Conservation (phyloP, 805 yeast species). For the Ogataea nakhonphanomensis region DNA sequence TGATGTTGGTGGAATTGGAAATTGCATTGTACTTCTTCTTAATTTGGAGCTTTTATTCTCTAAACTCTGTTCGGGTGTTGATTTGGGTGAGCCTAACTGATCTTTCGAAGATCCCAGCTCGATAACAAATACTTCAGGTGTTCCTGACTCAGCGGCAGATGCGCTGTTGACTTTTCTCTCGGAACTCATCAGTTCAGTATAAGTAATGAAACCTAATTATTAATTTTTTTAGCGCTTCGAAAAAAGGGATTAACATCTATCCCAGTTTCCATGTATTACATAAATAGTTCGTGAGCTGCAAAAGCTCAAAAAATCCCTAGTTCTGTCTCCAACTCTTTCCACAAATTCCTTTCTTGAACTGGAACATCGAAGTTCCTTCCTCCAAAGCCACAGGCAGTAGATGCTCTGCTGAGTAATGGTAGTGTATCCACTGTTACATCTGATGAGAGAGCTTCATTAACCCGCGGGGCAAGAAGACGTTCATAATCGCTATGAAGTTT, state of each 20-base stretch:
- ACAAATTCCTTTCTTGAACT: too few species aligned
- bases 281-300: neutral
- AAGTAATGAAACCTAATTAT: neutral
- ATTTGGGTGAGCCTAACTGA: neutral
- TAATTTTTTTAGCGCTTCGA: conserved; percentile 9
- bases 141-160: conserved; percentile 8
- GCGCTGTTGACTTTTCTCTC: conserved; percentile 12
- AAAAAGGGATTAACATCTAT: neutral
- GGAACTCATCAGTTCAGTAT: neutral
- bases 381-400: too few species aligned
- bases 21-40: conserved; percentile 19
- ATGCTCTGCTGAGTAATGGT: too few species aligned
- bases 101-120: too few species aligned
- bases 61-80: neutral
- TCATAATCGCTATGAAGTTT: too few species aligned
- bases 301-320: too few species aligned
- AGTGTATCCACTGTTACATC: too few species aligned
- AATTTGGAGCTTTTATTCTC: neutral
- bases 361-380: too few species aligned
- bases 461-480: too few species aligned
- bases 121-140: neutral
- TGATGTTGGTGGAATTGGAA: conserved; percentile 7
- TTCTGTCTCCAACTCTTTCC: too few species aligned
- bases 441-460: too few species aligned
- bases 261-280: too few species aligned